Conservation (phyloP, 2,329 filamentous ascomycete species). For the Orbilia quercus region DNA sequence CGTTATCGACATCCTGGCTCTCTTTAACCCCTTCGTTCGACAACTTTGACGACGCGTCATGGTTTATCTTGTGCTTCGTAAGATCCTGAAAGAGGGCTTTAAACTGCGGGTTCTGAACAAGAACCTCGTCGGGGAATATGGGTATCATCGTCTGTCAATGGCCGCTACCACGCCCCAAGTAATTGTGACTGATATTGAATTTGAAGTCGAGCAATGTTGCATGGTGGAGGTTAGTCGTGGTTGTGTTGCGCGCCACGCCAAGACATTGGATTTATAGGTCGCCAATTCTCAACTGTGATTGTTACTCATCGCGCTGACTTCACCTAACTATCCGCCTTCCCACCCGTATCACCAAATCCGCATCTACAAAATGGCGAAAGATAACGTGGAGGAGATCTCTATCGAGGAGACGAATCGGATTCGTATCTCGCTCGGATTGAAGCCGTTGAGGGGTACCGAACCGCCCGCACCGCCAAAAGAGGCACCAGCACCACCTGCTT, state of each 20-base stretch:
- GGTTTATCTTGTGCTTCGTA: constrained; percentile 58
- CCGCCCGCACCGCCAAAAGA: constrained; percentile 66
- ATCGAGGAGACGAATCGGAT: constrained; percentile 96
- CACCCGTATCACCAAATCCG: background rate
- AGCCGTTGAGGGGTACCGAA: constrained; percentile 86
- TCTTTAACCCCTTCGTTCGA: constrained; percentile 39
- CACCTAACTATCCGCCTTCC: background rate
- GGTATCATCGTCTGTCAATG: constrained; percentile 57
- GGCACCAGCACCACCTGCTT: constrained; percentile 60
- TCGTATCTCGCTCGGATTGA: constrained; percentile 86
- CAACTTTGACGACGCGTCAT: constrained; percentile 54
- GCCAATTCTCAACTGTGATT: constrained; percentile 1
- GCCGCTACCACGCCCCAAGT: background rate
- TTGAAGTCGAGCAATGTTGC: too few species aligned
- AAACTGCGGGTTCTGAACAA: constrained; percentile 59
- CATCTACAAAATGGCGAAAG: constrained; percentile 37
- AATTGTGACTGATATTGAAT: background rate
- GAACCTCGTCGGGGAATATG: constrained; percentile 57
- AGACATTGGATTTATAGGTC: constrained; percentile 16
- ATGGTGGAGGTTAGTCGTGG: too few species aligned
- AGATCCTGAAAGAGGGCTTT: constrained; percentile 58
- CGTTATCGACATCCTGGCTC: constrained; percentile 52
- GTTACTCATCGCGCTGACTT: constrained; percentile 40
- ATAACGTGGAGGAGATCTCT: constrained; percentile 65
- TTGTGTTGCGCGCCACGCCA: constrained; percentile 44